phyloP scores from a whole-genome alignment of 129 eudicot genomes.

The Escallonia herrerae region DNA sequence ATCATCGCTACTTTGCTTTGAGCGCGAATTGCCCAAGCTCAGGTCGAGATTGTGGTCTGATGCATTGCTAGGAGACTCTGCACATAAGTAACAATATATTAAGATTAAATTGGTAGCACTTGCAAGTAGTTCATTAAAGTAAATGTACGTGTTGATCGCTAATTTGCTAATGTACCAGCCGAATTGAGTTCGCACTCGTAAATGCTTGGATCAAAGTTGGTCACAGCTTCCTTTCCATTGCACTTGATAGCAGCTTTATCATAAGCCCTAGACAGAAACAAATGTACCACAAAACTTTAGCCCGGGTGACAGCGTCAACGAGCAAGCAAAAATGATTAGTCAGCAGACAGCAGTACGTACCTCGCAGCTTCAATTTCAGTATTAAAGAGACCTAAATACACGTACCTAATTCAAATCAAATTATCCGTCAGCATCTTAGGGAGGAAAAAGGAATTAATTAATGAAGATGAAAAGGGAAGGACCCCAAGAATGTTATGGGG shows the following conservation, averaged over 20 bases:
- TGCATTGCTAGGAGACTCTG: slow-evolving; percentile 29
- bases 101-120: too few relatives aligned
- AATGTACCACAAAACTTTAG: slow-evolving; percentile 4
- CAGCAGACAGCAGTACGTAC: slow-evolving; percentile 24
- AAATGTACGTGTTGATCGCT: background rate
- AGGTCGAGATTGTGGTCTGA: slow-evolving; percentile 71
- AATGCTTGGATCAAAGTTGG: slow-evolving; percentile 73
- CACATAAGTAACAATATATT: background rate
- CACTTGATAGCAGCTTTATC: slow-evolving; percentile 87
- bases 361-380: slow-evolving; percentile 99
- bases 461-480: background rate
- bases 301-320: background rate
- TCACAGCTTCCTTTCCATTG: slow-evolving; percentile 88
- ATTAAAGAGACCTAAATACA: slow-evolving; percentile 94
- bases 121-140: too few relatives aligned
- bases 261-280: slow-evolving; percentile 50
- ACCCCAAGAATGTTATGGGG: background rate
- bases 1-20: slow-evolving; percentile 21
- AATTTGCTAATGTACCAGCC: slow-evolving; percentile 26
- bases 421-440: too few relatives aligned
- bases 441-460: slow-evolving; percentile 13
- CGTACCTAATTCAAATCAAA: slow-evolving; percentile 49
- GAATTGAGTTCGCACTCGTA: slow-evolving; percentile 54
- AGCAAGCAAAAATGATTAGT: background rate
- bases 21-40: slow-evolving; percentile 55